A percentile compares a stretch with the other conserved stretches of the same genome.
phyloP scores from a whole-genome alignment of 148 eudicot genomes.

The Cornus suecica region DNA sequence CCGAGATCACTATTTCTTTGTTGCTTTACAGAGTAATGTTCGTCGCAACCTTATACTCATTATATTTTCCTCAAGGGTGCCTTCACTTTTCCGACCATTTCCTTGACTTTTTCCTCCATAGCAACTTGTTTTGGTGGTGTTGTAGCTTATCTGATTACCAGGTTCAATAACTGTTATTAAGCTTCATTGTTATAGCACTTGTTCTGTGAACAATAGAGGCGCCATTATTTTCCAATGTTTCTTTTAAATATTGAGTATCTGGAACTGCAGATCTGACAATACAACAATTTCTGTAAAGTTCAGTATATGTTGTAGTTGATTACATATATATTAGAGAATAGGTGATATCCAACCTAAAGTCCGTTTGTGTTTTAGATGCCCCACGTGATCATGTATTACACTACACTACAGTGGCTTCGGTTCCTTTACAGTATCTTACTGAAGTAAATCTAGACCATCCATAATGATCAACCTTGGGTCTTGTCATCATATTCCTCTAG shows the following conservation, averaged over 20 bases:
- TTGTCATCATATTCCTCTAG: background rate
- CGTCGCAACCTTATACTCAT: background rate
- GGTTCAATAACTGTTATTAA: too few relatives aligned
- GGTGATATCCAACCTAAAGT: background rate
- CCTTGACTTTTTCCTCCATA: too few relatives aligned
- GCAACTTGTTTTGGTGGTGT: too few relatives aligned
- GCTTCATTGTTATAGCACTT: too few relatives aligned
- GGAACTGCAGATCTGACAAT: too few relatives aligned
- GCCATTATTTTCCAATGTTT: too few relatives aligned
- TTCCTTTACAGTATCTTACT: slow-evolving; percentile 1
- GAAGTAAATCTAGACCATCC: background rate
- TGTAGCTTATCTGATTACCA: too few relatives aligned
- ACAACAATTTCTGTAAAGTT: too few relatives aligned
- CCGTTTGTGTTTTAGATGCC: background rate
- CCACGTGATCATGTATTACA: too few relatives aligned
- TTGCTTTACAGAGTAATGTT: background rate
- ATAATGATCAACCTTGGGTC: background rate
- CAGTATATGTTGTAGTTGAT: too few relatives aligned
- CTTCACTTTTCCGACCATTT: background rate
- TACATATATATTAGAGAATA: background rate
- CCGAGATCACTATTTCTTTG: background rate
- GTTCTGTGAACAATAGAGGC: too few relatives aligned
- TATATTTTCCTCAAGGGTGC: slow-evolving; percentile 2
- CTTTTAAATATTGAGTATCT: too few relatives aligned
- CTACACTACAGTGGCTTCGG: background rate